phyloP scores from a whole-genome alignment of 2,329 filamentous ascomycete species.

The Sporothrix phasma region DNA sequence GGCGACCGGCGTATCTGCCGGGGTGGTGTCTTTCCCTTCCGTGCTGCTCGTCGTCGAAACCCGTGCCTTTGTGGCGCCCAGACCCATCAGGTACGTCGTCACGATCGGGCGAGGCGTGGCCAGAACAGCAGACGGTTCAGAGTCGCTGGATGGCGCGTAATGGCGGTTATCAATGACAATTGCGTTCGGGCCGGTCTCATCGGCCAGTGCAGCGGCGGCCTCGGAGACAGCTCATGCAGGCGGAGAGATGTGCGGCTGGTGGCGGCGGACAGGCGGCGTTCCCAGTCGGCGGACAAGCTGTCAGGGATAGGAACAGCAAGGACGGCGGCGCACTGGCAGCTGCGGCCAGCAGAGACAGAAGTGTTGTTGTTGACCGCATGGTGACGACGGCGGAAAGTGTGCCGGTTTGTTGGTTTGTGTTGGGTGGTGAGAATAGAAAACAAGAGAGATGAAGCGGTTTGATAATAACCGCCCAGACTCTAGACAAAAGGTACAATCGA shows the following conservation, averaged over 20 bases:
- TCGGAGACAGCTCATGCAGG: conserved; percentile 1
- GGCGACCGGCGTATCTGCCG: neutral
- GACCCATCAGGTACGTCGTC: conserved; percentile 19
- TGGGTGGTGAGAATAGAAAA: neutral
- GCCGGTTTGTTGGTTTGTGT: neutral
- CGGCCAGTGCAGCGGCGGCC: conserved; percentile 5
- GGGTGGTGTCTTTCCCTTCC: neutral
- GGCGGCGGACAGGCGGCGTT: neutral
- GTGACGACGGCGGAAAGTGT: neutral
- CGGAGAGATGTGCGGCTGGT: neutral
- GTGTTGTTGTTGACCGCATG: conserved; percentile 10
- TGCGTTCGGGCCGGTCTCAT: neutral
- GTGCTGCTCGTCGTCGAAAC: neutral
- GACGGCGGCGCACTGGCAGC: conserved; percentile 1
- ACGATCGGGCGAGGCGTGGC: conserved; percentile 15
- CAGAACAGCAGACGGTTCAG: conserved; percentile 12
- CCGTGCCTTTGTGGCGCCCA: neutral
- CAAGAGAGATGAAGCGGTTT: neutral
- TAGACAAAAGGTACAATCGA: neutral
- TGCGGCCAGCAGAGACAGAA: conserved; percentile 10
- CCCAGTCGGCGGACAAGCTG: neutral
- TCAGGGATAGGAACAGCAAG: conserved; percentile 9
- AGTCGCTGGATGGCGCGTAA: conserved; percentile 7
- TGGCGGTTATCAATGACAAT: conserved; percentile 16
- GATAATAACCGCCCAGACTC: neutral